Conservation (phyloP, 1,284 basidiomycete species). For the Testicularia cyperi region DNA sequence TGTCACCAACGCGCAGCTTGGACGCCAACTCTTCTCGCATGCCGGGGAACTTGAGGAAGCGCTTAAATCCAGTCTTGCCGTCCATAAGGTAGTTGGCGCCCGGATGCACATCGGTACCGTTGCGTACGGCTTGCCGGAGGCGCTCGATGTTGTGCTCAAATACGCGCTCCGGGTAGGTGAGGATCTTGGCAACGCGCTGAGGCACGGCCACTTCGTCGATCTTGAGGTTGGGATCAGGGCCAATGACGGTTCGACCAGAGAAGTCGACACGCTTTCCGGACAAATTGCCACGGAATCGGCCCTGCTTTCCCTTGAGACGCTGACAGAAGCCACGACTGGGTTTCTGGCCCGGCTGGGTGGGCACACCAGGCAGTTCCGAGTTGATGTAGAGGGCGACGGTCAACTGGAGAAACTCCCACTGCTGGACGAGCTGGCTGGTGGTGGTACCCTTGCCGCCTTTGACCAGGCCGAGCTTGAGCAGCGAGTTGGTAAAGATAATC, state of each 20-base stretch:
- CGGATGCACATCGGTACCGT: slow-evolving; percentile 88
- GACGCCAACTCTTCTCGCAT: slow-evolving; percentile 66
- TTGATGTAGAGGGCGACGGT: slow-evolving; percentile 98
- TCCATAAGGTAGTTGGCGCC: slow-evolving; percentile 85
- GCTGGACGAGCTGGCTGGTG: slow-evolving; percentile 66
- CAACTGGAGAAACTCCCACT: slow-evolving; percentile 97
- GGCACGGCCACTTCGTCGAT: slow-evolving; percentile 88
- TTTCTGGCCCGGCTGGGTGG: slow-evolving; percentile 52
- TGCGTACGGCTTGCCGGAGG: slow-evolving; percentile 77
- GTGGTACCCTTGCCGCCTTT: slow-evolving; percentile 64
- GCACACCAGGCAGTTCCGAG: slow-evolving; percentile 82
- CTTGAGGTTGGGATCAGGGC: slow-evolving; percentile 93
- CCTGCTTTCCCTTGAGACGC: slow-evolving; percentile 96
- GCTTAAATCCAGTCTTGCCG: slow-evolving; percentile 76
- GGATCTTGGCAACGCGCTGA: slow-evolving; percentile 88
- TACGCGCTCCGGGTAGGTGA: slow-evolving; percentile 96
- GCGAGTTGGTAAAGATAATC: slow-evolving; percentile 90
- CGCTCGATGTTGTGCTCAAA: slow-evolving; percentile 85
- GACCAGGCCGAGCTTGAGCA: slow-evolving; percentile 85
- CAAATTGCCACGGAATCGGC: slow-evolving; percentile 95
- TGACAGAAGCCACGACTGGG: slow-evolving; percentile 80
- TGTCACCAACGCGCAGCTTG: slow-evolving; percentile 76
- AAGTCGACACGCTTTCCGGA: slow-evolving; percentile 99
- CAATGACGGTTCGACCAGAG: slow-evolving; percentile 96
- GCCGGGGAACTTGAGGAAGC: slow-evolving; percentile 55